Conservation (phyloP, 805 yeast species). For the Clavispora carvajalis region DNA sequence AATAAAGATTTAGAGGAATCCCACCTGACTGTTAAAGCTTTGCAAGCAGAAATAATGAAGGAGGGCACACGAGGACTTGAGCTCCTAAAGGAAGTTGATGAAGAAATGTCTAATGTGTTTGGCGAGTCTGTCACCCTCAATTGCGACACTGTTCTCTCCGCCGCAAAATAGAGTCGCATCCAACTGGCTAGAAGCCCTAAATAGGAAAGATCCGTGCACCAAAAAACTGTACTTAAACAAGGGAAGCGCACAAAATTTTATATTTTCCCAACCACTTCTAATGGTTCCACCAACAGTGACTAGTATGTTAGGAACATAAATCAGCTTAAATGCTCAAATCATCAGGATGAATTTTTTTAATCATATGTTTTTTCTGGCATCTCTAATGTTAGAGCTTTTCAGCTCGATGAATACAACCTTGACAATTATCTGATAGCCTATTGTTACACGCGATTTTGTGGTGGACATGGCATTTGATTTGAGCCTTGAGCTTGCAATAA, state of each 20-base stretch:
- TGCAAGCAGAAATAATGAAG: conserved; percentile 25
- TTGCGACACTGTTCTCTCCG: background rate
- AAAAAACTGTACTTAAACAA: background rate
- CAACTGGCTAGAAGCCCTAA: background rate
- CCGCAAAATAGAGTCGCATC: background rate
- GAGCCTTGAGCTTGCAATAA: background rate
- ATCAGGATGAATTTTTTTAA: conserved; percentile 34
- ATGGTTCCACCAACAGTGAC: background rate
- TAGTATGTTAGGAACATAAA: background rate
- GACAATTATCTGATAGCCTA: conserved; percentile 55
- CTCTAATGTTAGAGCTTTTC: conserved; percentile 81
- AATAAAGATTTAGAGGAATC: conserved; percentile 48
- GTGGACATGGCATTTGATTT: background rate
- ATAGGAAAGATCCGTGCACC: background rate
- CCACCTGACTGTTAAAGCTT: conserved; percentile 29
- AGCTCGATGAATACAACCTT: conserved; percentile 75
- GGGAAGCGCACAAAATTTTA: background rate
- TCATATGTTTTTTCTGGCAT: conserved; percentile 78
- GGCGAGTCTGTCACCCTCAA: background rate
- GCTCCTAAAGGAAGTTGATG: background rate
- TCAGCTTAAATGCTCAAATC: conserved; percentile 2
- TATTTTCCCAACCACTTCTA: background rate
- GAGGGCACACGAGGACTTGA: background rate
- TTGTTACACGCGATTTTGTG: background rate
- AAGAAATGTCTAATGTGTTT: background rate